Conservation (phyloP, 2,329 filamentous ascomycete genomes). For the Helicocarpus griseus region DNA sequence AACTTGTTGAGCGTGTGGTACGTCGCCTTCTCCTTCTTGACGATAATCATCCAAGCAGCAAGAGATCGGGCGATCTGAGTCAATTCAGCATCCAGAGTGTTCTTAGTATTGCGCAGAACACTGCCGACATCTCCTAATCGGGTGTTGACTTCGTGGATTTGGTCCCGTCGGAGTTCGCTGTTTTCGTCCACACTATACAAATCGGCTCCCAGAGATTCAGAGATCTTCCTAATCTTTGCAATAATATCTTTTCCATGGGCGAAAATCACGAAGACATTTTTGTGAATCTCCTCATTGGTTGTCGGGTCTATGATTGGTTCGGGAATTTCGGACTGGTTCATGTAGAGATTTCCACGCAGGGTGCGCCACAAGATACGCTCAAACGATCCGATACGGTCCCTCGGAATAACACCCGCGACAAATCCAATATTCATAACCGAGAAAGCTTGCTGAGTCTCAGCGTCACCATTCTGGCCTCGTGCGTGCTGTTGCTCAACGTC, state of each 20-base stretch:
- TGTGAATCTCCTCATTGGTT: conserved; percentile 84
- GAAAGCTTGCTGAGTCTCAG: conserved; percentile 62
- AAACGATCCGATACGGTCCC: conserved; percentile 87
- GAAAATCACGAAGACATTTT: conserved; percentile 99
- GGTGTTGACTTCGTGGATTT: conserved; percentile 95
- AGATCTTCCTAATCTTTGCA: conserved; percentile 98
- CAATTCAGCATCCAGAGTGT: conserved; percentile 84
- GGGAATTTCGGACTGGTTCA: conserved; percentile 98
- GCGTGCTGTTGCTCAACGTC: conserved; percentile 75
- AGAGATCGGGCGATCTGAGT: conserved; percentile 87
- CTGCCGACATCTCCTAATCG: conserved; percentile 83
- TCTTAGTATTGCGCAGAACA: conserved; percentile 89
- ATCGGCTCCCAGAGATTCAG: conserved; percentile 90
- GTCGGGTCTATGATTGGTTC: conserved; percentile 85
- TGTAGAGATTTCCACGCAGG: conserved; percentile 93
- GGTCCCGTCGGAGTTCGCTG: conserved; percentile 85
- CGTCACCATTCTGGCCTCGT: conserved; percentile 51
- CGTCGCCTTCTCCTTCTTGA: conserved; percentile 97
- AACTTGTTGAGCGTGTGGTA: conserved; percentile 94
- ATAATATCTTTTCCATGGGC: conserved; percentile 97
- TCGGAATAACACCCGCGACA: conserved; percentile 87
- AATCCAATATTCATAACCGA: conserved; percentile 99
- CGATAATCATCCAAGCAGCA: conserved; percentile 92
- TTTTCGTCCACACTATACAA: conserved; percentile 97
- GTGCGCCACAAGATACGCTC: conserved; percentile 97